These are phyloP conservation scores for Paxillus ammoniavirescens DNA, from an alignment of 768 basidiomycete species.

Conservation along the genomic window DNA sequence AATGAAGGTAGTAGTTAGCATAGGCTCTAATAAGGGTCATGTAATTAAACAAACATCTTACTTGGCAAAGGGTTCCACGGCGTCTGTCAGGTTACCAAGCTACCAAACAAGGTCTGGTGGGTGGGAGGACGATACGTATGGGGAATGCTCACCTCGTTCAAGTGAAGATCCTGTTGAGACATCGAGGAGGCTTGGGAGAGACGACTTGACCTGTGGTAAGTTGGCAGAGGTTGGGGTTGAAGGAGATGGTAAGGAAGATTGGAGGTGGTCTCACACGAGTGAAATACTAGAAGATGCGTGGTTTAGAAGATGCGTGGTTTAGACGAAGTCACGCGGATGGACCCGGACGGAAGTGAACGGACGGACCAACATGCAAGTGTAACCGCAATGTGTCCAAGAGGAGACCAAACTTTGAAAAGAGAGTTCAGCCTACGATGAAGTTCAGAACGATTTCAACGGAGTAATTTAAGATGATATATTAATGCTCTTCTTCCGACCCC, in stretches of 20 bases:
- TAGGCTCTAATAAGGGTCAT: not conserved
- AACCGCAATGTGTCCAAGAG: not conserved
- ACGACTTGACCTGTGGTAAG: slow-evolving; percentile 20
- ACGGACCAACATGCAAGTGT: not conserved
- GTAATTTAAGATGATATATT: too few relatives aligned
- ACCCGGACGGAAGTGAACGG: slow-evolving; percentile 17
- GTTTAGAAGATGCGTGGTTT: not conserved
- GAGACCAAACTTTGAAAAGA: too few relatives aligned
- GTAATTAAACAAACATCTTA: slow-evolving; percentile 27
- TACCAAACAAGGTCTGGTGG: slow-evolving; percentile 21
- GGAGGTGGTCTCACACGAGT: too few relatives aligned
- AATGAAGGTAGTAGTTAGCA: slow-evolving; percentile 1
- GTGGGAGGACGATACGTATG: not conserved
- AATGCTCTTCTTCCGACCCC: too few relatives aligned
- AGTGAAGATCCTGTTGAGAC: slow-evolving; percentile 24
- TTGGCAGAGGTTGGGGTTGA: slow-evolving; percentile 24
- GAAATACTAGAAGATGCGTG: too few relatives aligned
- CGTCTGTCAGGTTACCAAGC: slow-evolving; percentile 53
- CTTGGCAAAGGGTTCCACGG: slow-evolving; percentile 63
- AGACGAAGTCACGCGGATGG: slow-evolving; percentile 11
- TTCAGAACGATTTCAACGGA: too few relatives aligned
- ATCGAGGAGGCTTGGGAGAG: not conserved
- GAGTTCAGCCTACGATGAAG: too few relatives aligned
- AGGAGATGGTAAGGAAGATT: slow-evolving; percentile 2
- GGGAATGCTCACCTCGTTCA: slow-evolving; percentile 37